Base-by-base conservation (phyloP, 306 rosid genomes). In the Ceratonia siliqua region DNA sequence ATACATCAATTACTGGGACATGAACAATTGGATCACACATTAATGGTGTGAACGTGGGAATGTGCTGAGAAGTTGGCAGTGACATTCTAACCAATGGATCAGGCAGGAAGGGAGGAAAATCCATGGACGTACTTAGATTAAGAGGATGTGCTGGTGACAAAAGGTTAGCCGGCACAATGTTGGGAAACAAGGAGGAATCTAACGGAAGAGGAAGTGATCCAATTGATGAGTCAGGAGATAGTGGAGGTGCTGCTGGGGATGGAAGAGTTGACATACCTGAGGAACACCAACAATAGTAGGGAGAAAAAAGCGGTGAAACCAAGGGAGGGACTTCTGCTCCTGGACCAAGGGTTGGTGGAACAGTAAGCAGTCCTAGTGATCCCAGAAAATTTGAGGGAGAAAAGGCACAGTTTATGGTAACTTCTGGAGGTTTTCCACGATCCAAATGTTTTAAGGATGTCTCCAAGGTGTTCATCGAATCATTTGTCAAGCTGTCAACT, bases 21-120 rank as follows among this genome's bases (percentile, higher is more conserved):
- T 94, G 98, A 71, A 94, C 97, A 77, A 94, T 88, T 64, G 98
- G 89, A 66, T 94, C 98, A 74, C 98, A 91, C 76, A 94, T 87
- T 45, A 94, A 81, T 11, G 98, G 98, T 17, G 89, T 94, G 81
- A 94, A 94, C 17, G 89, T 89, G 27, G 89, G 97, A 78, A 91
- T 87, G 81, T 88, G 97, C 87, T 89, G 96, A 62, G 96, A 82
- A 59, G 89, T 72, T 43, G 91, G 86, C 48, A 86, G 68, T 0
- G 97, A 83, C 70, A 94, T 70, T 73, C 89, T 83, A 55, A 90
- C 85, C 71, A 91, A 67, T 3, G 96, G 91, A 48, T 91, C 94
- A 5, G 96, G 94, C 5, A 91, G 72, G 77, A 94, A 85, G 1
- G 98, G 82, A 69, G 98, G 98, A 41, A 91, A 94, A 76, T 88